Conservation (phyloP, 352 stramenopile genomes). For the Globisporangium cederbergense region DNA sequence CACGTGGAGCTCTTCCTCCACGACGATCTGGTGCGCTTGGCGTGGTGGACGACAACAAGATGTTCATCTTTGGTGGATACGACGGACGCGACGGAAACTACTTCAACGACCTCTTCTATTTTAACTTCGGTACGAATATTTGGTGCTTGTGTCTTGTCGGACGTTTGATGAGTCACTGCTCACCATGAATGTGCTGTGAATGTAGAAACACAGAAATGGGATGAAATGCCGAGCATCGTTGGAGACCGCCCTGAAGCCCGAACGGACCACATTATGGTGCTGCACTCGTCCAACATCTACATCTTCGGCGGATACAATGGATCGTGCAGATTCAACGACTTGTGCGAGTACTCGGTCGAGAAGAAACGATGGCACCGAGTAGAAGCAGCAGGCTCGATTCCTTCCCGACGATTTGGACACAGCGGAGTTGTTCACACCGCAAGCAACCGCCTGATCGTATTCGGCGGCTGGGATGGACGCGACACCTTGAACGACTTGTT, state of each 20-base stretch:
- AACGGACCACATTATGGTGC: constrained; percentile 87
- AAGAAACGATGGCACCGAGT: constrained; percentile 54
- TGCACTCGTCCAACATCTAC: constrained; percentile 76
- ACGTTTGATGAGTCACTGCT: not conserved
- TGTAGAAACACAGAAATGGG: constrained; percentile 54
- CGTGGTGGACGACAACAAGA: constrained; percentile 74
- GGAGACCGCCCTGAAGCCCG: constrained; percentile 65
- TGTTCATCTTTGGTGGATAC: constrained; percentile 91
- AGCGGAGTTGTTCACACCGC: constrained; percentile 70
- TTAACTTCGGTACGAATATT: constrained; percentile 64
- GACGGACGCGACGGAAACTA: constrained; percentile 88
- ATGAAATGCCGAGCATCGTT: constrained; percentile 68
- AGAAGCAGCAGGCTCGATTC: constrained; percentile 40
- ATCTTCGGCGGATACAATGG: constrained; percentile 89
- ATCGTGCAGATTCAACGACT: constrained; percentile 77
- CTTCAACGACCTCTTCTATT: constrained; percentile 88
- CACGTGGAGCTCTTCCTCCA: constrained; percentile 53
- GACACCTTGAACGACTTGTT: constrained; percentile 84
- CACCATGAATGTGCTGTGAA: not conserved
- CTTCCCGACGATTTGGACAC: constrained; percentile 77
- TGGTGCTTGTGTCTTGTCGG: not conserved
- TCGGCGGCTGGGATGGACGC: constrained; percentile 84
- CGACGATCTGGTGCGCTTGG: constrained; percentile 76
- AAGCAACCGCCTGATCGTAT: constrained; percentile 76
- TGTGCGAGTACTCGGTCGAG: constrained; percentile 68